Evolutionary conservation across 805 yeast species (phyloP), one percentile per base, ranked within the genome.

Genomic region (Yamadazyma kitorensis): DNA sequence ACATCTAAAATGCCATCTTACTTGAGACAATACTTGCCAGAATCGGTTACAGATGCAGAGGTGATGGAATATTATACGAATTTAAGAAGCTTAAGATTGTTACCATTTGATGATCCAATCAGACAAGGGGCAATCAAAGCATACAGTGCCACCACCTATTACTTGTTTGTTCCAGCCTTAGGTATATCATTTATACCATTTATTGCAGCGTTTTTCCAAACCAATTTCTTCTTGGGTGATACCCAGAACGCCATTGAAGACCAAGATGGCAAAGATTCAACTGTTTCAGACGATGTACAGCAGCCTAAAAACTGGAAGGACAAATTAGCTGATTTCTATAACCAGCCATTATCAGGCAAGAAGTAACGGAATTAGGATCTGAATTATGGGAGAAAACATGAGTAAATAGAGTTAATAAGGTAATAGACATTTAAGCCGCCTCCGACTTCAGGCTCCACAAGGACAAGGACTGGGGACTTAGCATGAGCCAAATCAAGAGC

Each of bases 201-300:
- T n/a, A 34, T 59, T 33, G 52, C 43, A 10, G 42, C 57, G 6
- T 48, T 55, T 15, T 57, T 57, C 45, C 68, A 63, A 42, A 54
- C 54, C 25, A 54, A 60, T 39, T 61, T 37, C 45, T 59, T 54
- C 39, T 43, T 63, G 31, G 67, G 67, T 29, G 61, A 62, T 28
- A 40, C 48, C 12, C 65, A 62, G 15, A 64, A 62, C 43, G 59
- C 59, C 19, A 48, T 60, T 35, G 64, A 60, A 40, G 52, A 46
- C 14, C 39, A 43, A 4, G 34, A 45, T 16, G 41, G 27, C 13
- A 27, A 27, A 13, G 35, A 33, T 15, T 24, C 34, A 8, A 12
- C 29, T 6, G 7, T 6, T 7, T 10, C 16, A 11, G 8, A 8
- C 13, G 23, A 17, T 10, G 31, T 6, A 17, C 14, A 18, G 14